A percentile compares a stretch with the other conserved stretches of the same genome.
phyloP scores from a whole-genome alignment of 495 filamentous ascomycete species.

The Aspergillus diversus region DNA sequence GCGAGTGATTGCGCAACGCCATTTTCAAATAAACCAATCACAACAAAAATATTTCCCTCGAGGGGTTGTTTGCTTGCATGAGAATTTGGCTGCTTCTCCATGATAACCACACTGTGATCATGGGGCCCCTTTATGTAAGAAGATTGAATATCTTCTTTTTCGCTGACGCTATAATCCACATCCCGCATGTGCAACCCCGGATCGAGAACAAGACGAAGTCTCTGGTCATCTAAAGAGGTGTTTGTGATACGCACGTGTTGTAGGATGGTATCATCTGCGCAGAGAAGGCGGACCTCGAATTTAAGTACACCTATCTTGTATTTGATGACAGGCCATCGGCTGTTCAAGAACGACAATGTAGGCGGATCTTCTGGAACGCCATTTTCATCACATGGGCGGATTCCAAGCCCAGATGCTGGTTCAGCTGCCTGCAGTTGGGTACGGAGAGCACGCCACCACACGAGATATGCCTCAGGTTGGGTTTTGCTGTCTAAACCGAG shows the following conservation, averaged over 20 bases:
- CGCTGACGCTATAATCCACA: not conserved
- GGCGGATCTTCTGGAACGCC: not conserved
- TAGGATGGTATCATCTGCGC: not conserved
- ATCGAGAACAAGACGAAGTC: not conserved
- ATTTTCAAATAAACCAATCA: conserved; percentile 4
- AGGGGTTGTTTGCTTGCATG: not conserved
- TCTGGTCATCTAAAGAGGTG: not conserved
- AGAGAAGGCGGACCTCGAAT: conserved; percentile 1
- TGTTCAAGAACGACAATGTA: not conserved
- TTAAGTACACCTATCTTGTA: not conserved
- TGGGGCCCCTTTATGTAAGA: not conserved
- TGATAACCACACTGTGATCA: not conserved
- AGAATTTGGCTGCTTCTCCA: not conserved
- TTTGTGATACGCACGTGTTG: conserved; percentile 9
- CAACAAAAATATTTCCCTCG: not conserved
- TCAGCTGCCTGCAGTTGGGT: not conserved
- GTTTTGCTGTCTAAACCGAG: not conserved
- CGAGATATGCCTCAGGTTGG: too few relatives aligned
- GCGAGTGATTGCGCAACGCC: not conserved
- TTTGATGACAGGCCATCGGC: not conserved
- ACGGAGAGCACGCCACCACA: conserved; percentile 4
- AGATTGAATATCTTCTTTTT: not conserved
- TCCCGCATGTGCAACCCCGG: conserved; percentile 1
- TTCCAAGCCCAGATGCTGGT: not conserved
- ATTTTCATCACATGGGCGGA: not conserved